phyloP scores from a whole-genome alignment of 768 basidiomycete genomes.

The Leccinum broughii region DNA sequence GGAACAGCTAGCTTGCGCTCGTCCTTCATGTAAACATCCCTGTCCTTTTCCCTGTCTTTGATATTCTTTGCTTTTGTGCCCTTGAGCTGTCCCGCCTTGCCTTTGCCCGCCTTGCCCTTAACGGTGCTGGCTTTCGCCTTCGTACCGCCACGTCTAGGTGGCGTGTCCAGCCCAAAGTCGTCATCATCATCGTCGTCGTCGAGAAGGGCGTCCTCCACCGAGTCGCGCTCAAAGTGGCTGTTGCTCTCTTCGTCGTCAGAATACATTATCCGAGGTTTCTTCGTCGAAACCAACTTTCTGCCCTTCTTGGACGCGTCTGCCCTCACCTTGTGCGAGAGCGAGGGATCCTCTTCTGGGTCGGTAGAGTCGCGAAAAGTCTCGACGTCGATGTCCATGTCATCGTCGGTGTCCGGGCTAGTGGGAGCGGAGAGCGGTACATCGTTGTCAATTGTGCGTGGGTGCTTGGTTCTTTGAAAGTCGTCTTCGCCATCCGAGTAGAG shows the following conservation, averaged over 20 bases:
- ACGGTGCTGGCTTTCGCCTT: conserved; percentile 23
- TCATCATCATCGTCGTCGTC: conserved; percentile 30
- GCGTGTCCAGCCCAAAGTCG: conserved; percentile 26
- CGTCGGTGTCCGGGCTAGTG: conserved; percentile 47
- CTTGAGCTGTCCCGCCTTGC: conserved; percentile 15
- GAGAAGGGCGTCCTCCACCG: conserved; percentile 27
- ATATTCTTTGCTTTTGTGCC: conserved; percentile 31
- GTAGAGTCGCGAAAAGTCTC: conserved; percentile 30
- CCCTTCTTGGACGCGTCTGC: conserved; percentile 10
- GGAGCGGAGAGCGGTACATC: conserved; percentile 25
- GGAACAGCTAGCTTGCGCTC: conserved; percentile 37
- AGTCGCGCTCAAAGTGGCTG: conserved; percentile 25
- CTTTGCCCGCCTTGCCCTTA: conserved; percentile 32
- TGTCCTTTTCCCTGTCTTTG: conserved; percentile 35
- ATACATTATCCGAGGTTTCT: conserved; percentile 21
- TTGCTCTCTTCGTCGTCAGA: conserved; percentile 34
- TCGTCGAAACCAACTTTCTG: conserved; percentile 20
- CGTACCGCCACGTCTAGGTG: conserved; percentile 21
- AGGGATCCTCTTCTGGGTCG: neutral
- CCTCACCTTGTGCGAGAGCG: conserved; percentile 8
- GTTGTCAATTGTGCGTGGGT: conserved; percentile 27
- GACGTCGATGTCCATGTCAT: conserved; percentile 42
- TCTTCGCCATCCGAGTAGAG: conserved; percentile 40
- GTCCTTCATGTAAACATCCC: conserved; percentile 41
- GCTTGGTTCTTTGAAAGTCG: conserved; percentile 35